These are phyloP conservation scores for Aaosphaeria arxii DNA, from an alignment of 2,329 filamentous ascomycete species.

Conservation along the genomic window DNA sequence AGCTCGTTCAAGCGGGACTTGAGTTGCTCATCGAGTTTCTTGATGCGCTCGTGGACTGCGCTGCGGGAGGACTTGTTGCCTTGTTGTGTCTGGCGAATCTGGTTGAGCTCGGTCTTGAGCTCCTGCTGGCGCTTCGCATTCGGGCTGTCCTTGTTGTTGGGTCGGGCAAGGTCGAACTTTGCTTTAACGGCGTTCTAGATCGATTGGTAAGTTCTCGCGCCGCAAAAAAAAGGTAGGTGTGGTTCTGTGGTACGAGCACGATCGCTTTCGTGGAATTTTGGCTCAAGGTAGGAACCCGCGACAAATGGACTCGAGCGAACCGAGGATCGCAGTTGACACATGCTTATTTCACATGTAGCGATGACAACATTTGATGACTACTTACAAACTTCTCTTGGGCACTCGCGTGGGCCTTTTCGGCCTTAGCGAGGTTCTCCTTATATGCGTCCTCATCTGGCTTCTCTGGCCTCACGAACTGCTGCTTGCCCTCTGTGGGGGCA, in stretches of 20 bases:
- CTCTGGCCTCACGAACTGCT: conserved; percentile 61
- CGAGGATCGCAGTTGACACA: too few relatives aligned
- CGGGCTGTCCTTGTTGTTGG: conserved; percentile 79
- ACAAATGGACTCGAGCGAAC: too few relatives aligned
- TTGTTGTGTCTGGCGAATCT: conserved; percentile 84
- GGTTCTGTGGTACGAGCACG: too few relatives aligned
- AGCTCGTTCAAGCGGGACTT: conserved; percentile 82
- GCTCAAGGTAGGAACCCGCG: too few relatives aligned
- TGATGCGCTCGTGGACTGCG: conserved; percentile 83
- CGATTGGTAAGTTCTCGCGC: not conserved
- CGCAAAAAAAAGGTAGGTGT: too few relatives aligned
- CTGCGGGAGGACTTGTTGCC: conserved; percentile 79
- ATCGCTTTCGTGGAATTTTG: too few relatives aligned
- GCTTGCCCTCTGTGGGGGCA: conserved; percentile 32
- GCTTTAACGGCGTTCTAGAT: conserved; percentile 77
- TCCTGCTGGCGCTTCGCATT: conserved; percentile 80
- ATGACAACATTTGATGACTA: not conserved
- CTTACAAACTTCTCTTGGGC: conserved; percentile 69
- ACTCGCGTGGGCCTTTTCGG: conserved; percentile 81
- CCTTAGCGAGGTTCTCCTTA: conserved; percentile 73
- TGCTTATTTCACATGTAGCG: too few relatives aligned
- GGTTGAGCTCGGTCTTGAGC: conserved; percentile 75
- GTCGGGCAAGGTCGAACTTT: conserved; percentile 80
- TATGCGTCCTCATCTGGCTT: conserved; percentile 85
- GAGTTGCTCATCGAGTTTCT: conserved; percentile 84